Evolutionary conservation across 768 basidiomycete species (phyloP).

Genomic region (Termitomyces sp.): DNA sequence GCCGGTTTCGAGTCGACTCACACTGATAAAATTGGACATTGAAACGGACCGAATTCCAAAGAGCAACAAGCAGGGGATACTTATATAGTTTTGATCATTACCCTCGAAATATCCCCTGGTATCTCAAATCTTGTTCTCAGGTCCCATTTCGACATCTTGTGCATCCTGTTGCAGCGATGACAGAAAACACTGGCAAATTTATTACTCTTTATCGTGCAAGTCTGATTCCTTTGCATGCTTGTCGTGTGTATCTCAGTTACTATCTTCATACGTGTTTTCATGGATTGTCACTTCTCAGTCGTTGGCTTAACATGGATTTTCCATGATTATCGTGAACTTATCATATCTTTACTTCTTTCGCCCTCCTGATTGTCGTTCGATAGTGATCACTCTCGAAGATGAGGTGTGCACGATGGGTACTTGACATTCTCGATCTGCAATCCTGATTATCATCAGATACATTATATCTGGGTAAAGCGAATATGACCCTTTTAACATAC

Average conservation of each 20-base stretch:
- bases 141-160: background rate
- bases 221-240: conserved; percentile 15
- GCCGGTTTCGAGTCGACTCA: background rate
- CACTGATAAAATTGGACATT: background rate
- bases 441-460: conserved; percentile 18
- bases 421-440: background rate
- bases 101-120: no score
- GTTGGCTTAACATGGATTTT: conserved; percentile 31
- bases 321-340: conserved; percentile 27
- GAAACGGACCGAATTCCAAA: background rate
- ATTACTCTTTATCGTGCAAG: conserved; percentile 8
- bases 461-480: conserved; percentile 31
- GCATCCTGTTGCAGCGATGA: background rate
- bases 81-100: background rate
- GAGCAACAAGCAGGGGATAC: background rate
- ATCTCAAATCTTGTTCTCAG: no score
- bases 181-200: background rate
- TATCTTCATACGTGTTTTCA: background rate
- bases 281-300: conserved; percentile 11
- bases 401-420: conserved; percentile 17
- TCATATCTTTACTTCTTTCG: background rate
- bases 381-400: conserved; percentile 28
- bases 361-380: background rate
- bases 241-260: conserved; percentile 5
- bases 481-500: background rate